Evolutionary conservation across 495 filamentous ascomycete genomes (phyloP), one percentile per base, ranked within the genome.

Genomic region (Podospora tetraspora): DNA sequence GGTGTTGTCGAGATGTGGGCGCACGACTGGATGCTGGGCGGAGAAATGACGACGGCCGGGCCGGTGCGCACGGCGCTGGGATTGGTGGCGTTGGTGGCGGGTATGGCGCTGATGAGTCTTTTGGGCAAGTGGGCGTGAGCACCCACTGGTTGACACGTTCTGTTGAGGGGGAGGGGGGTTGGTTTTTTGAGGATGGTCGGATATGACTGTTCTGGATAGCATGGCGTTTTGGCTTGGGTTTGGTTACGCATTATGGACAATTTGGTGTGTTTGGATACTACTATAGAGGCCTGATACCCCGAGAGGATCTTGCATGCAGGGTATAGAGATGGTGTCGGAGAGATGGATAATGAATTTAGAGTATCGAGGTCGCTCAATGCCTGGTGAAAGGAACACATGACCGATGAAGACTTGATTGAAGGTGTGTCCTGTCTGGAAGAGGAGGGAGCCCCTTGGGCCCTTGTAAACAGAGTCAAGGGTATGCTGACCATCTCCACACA

Each of bases 1-100:
- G 84, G 85, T 1, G 69, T 86, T 0, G 85, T 87, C 3, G 86
- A 87, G 77, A 89, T 88, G 85, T 83, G 81, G 81, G 83, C 81
- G 5, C 75, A 73, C 34, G 85, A 88, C 69, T 88, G 85, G 85
- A 77, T 86, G 74, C 29, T 74, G 19, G 73, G 72, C 19, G 74
- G 74, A 27, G 76, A 75, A 63, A 72, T 77, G 73, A 69, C 71
- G 34, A 62, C 62, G 5, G 65, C 73, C 2, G 57, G 74, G 11
- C 69, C 72, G 11, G 11, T 73, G 3, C 43, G 68, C 11, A 79
- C 75, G 0, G 52, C 61, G 21, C 27, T 76, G 19, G 74, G 72
- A 10, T 11, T 76, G 30, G 22, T 43, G 12, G 71, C 69, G 21
- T 29, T 75, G 29, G 66, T 76, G n/a, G 57, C 59, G 4, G 75